phyloP scores from a whole-genome alignment of 176 grass and related monocot genomes.

The Musa troglodytarum region DNA sequence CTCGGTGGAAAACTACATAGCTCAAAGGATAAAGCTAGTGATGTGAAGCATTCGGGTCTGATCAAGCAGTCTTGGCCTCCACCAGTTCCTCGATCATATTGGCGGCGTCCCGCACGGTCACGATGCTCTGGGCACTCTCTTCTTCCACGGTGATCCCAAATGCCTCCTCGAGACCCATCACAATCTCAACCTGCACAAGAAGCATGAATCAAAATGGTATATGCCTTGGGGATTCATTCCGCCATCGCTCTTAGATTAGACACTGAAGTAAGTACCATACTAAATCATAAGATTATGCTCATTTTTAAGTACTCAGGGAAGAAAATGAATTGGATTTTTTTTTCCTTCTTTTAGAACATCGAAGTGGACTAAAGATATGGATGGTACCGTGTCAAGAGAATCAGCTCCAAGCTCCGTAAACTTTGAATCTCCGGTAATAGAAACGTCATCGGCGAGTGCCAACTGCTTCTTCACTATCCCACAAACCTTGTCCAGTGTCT shows the following conservation, averaged over 20 bases:
- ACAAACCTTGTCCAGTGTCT: neutral
- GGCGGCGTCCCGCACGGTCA: neutral
- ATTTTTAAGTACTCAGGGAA: no score
- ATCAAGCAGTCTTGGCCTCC: neutral
- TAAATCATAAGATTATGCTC: no score
- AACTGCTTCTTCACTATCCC: conserved; percentile 8
- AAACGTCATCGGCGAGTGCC: neutral
- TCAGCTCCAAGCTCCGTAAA: conserved; percentile 4
- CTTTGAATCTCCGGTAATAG: neutral
- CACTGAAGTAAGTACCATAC: no score
- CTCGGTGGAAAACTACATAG: neutral
- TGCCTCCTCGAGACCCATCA: conserved; percentile 8
- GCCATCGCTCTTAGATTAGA: no score
- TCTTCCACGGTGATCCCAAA: conserved; percentile 7
- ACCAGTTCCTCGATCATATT: conserved; percentile 5
- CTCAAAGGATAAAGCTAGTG: neutral
- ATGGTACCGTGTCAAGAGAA: conserved; percentile 6
- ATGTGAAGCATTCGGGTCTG: neutral
- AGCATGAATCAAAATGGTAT: neutral
- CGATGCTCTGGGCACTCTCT: conserved; percentile 5
- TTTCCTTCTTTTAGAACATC: no score
- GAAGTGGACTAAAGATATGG: neutral
- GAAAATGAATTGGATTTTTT: no score
- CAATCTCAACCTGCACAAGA: neutral
- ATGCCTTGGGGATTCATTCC: no score